phyloP scores from a whole-genome alignment of 371 early-diverging fungal species.

The Mortierella sp. region DNA sequence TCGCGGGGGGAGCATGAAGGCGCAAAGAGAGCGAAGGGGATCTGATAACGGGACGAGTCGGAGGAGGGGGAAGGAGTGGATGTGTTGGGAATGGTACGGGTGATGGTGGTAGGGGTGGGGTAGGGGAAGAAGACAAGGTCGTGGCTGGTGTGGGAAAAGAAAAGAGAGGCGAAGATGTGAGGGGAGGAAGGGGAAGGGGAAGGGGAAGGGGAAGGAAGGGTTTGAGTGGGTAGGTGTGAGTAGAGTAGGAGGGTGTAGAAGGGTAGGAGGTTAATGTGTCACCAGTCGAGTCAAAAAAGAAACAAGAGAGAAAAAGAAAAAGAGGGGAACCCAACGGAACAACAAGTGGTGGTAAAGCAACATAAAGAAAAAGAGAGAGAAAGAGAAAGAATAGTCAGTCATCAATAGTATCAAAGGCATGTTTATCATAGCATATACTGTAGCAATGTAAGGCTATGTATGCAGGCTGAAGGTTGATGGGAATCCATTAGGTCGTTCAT shows the following conservation, averaged over 20 bases:
- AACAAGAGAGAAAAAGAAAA: background rate
- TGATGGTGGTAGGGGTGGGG: background rate
- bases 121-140: background rate
- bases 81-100: background rate
- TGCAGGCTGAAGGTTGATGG: no score
- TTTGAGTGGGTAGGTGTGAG: conserved; percentile 12
- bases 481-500: no score
- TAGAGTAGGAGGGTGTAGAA: background rate
- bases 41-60: conserved; percentile 8
- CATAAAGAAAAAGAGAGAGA: background rate
- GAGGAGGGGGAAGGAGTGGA: background rate
- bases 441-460: no score
- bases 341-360: background rate
- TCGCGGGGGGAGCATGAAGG: conserved; percentile 10
- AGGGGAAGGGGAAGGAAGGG: background rate
- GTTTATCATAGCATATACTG: no score
- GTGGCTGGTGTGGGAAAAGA: conserved; percentile 8
- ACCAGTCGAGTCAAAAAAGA: background rate
- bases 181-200: background rate
- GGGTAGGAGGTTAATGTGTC: background rate
- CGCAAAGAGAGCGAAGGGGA: background rate
- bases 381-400: background rate
- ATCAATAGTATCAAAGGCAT: background rate
- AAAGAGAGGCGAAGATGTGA: background rate
- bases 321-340: background rate